Percentiles rank a stretch among this genome's conserved stretches.
phyloP scores from a whole-genome alignment of 352 stramenopile genomes.

The Achlya hypogyna region DNA sequence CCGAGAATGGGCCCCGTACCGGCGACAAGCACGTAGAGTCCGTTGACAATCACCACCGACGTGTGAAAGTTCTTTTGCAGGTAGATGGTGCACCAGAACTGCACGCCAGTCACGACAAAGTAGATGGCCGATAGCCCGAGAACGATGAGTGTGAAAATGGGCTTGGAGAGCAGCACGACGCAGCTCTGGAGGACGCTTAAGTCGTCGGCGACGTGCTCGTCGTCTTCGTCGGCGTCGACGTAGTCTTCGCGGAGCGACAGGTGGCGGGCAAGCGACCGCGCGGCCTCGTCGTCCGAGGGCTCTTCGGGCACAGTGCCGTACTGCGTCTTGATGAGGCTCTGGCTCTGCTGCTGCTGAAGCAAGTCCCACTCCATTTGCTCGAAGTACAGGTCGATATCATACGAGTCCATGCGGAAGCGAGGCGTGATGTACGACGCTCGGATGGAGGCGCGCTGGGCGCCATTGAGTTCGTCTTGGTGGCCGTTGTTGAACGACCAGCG shows the following conservation, averaged over 20 bases:
- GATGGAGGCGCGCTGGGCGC: conserved; percentile 8
- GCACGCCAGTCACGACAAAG: conserved; percentile 79
- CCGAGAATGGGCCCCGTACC: conserved; percentile 71
- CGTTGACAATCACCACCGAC: conserved; percentile 78
- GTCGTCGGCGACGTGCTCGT: neutral
- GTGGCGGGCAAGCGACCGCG: neutral
- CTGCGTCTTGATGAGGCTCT: neutral
- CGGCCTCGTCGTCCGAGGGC: neutral
- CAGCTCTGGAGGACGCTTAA: conserved; percentile 23
- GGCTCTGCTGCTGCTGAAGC: neutral
- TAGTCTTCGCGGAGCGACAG: neutral
- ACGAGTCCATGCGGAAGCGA: conserved; percentile 20
- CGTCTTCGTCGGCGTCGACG: conserved; percentile 7
- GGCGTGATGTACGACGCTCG: conserved; percentile 17
- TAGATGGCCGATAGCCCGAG: conserved; percentile 70
- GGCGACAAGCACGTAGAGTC: conserved; percentile 67
- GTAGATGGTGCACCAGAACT: conserved; percentile 85
- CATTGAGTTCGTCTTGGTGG: conserved; percentile 14
- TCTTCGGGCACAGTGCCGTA: neutral
- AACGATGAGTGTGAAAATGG: conserved; percentile 71
- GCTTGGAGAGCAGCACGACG: conserved; percentile 51
- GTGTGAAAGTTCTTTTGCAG: conserved; percentile 80
- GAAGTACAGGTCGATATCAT: conserved; percentile 15
- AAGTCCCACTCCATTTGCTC: conserved; percentile 6
- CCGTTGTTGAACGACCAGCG: neutral